A percentile compares a stretch with the other conserved stretches of the same genome.
Evolutionary conservation across 1,284 basidiomycete species (phyloP).

Genomic region (Marasmius sp.): DNA sequence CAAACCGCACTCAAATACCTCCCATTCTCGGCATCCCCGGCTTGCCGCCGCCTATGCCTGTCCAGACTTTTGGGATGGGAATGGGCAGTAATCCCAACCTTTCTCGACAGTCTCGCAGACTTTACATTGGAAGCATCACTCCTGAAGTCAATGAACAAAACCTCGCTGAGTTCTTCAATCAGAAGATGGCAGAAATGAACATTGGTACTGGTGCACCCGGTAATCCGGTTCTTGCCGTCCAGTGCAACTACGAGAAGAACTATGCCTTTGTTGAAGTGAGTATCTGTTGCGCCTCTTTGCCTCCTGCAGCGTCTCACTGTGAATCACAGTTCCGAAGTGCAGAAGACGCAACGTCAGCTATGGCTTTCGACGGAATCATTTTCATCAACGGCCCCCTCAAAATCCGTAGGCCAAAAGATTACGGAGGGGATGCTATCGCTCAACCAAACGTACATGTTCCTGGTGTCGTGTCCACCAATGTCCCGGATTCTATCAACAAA

Average conservation of each 20-base stretch:
- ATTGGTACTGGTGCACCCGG: conserved; percentile 82
- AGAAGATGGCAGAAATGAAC: conserved; percentile 90
- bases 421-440: conserved; percentile 72
- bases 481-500: conserved; percentile 97
- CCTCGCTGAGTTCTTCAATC: conserved; percentile 91
- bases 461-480: conserved; percentile 93
- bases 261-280: conserved; percentile 95
- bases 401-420: conserved; percentile 96
- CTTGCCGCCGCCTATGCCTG: conserved; percentile 79
- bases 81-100: conserved; percentile 81
- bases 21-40: conserved; percentile 78
- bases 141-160: conserved; percentile 89
- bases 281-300: conserved; percentile 2
- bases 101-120: conserved; percentile 88
- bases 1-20: conserved; percentile 84
- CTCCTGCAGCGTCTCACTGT: conserved; percentile 9
- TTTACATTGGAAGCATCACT: conserved; percentile 96
- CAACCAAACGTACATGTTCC: conserved; percentile 79
- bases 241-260: conserved; percentile 97
- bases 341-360: conserved; percentile 93
- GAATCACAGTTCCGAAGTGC: conserved; percentile 85
- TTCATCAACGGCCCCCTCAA: conserved; percentile 91
- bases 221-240: conserved; percentile 89
- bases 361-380: conserved; percentile 96
- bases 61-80: conserved; percentile 81